Evolutionary conservation across 352 stramenopile species (phyloP).

Genomic region (Globisporangium barbulae): DNA sequence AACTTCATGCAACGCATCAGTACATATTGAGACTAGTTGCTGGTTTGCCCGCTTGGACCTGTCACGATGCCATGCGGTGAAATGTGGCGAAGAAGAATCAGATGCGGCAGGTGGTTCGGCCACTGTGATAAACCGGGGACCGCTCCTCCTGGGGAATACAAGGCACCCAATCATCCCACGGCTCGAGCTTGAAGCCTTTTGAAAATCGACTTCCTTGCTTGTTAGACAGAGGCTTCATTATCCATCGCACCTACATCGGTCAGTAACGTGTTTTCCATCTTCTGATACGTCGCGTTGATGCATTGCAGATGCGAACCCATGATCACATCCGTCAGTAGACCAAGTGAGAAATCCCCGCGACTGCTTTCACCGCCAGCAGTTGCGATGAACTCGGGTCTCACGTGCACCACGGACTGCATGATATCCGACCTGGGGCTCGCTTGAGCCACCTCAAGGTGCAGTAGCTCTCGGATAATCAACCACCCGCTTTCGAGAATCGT

Average conservation of each 20-base stretch:
- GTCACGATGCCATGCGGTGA: too few relatives aligned
- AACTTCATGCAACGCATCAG: too few relatives aligned
- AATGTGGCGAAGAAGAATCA: too few relatives aligned
- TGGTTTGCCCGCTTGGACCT: too few relatives aligned
- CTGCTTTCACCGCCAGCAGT: background rate
- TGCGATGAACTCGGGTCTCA: background rate
- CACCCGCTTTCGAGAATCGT: background rate
- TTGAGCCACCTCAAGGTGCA: background rate
- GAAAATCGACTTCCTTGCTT: background rate
- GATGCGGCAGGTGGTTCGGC: too few relatives aligned
- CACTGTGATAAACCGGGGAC: too few relatives aligned
- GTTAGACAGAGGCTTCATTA: background rate
- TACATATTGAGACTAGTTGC: too few relatives aligned
- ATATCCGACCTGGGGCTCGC: background rate
- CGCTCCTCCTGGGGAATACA: too few relatives aligned
- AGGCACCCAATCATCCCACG: too few relatives aligned
- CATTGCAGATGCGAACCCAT: background rate
- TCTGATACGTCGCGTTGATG: background rate
- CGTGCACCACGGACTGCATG: background rate
- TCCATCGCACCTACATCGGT: background rate
- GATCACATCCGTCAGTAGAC: constrained; percentile 1
- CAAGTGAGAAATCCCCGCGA: background rate
- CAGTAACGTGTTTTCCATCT: background rate
- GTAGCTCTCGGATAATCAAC: background rate
- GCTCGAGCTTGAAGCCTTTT: too few relatives aligned